phyloP scores from a whole-genome alignment of 441 rosid species.

The Viola pubescens region DNA sequence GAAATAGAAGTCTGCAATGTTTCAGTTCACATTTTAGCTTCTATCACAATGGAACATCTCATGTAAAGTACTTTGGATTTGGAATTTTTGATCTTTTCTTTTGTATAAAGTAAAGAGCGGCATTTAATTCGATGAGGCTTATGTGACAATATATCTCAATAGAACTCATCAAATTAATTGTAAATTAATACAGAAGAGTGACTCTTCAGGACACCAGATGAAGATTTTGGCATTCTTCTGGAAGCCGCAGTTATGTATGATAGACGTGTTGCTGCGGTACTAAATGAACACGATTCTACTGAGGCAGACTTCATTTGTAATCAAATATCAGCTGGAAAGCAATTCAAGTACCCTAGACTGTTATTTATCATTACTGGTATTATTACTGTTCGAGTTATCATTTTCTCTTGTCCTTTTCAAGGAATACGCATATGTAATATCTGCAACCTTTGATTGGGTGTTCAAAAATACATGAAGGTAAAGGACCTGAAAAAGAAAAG shows the following conservation, averaged over 20 bases:
- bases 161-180: no score
- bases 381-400: conserved; percentile 6
- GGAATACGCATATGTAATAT: neutral
- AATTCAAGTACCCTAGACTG: conserved; percentile 58
- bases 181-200: conserved; percentile 5
- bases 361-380: conserved; percentile 88
- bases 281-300: conserved; percentile 51
- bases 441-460: conserved; percentile 9
- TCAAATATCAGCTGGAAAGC: conserved; percentile 41
- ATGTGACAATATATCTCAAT: no score
- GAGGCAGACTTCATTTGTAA: conserved; percentile 39
- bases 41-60: neutral
- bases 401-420: neutral
- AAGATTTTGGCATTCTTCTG: conserved; percentile 84
- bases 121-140: no score
- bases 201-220: conserved; percentile 90
- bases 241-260: conserved; percentile 98
- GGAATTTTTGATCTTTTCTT: neutral
- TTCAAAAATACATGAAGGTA: conserved; percentile 40
- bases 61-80: neutral
- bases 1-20: neutral
- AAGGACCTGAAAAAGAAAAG: conserved; percentile 87
- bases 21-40: neutral
- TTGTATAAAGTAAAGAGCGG: neutral
- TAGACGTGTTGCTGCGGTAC: conserved; percentile 80